phyloP scores from a whole-genome alignment of 1,284 basidiomycete genomes.

The Puccinia polysora region DNA sequence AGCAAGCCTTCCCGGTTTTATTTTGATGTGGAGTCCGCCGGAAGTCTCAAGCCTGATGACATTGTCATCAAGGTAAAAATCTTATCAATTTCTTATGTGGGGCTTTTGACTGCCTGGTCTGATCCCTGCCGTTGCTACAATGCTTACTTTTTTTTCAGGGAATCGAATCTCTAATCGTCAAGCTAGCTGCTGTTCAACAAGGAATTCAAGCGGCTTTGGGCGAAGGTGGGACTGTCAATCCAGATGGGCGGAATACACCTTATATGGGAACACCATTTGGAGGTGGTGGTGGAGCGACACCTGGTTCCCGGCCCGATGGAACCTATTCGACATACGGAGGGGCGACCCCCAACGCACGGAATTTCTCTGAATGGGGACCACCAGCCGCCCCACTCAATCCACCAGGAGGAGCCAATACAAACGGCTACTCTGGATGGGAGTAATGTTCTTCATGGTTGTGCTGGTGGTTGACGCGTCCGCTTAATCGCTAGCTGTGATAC shows the following conservation, averaged over 20 bases:
- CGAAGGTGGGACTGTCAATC: constrained; percentile 36
- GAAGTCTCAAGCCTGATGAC: constrained; percentile 78
- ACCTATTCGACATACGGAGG: constrained; percentile 36
- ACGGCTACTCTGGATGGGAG: constrained; percentile 2
- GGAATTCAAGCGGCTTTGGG: constrained; percentile 36
- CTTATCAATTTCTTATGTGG: background rate
- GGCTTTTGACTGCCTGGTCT: background rate
- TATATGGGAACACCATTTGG: constrained; percentile 44
- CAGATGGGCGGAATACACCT: constrained; percentile 43
- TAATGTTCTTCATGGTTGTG: background rate
- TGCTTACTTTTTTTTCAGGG: constrained; percentile 4
- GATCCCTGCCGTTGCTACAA: background rate
- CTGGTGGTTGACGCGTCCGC: no score
- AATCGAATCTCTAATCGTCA: constrained; percentile 43
- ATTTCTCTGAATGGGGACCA: constrained; percentile 32
- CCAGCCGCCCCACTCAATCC: constrained; percentile 37
- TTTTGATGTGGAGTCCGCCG: constrained; percentile 84
- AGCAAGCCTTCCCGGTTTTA: constrained; percentile 84
- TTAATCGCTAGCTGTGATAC: no score
- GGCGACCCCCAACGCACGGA: constrained; percentile 28
- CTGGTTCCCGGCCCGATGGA: constrained; percentile 36
- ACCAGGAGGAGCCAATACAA: constrained; percentile 5
- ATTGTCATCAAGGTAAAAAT: constrained; percentile 71
- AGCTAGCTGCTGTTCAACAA: constrained; percentile 42
- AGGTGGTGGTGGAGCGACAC: constrained; percentile 30